Evolutionary conservation across 1,284 basidiomycete genomes (phyloP), one percentile per base, ranked within the genome.

Genomic region (Irpex lacteus): DNA sequence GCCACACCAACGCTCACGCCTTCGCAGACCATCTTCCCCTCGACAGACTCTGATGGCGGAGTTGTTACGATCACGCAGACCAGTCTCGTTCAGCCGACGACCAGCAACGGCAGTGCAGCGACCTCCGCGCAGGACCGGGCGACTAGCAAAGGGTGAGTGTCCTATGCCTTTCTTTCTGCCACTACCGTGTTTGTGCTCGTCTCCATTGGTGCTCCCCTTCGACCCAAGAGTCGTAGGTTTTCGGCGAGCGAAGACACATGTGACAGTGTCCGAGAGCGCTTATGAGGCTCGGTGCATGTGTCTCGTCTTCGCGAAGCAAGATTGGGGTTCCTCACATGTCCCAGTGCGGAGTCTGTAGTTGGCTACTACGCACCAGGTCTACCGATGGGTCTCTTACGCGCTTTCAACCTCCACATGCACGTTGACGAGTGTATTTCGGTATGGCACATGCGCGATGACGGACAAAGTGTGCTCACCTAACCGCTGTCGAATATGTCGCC

Each of bases 31-130:
- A 15, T 37, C 34, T 58, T 36, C 34, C 56, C 9, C 11, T 36
- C 56, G 11, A 58, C 56, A 11, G 18, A 36, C 15, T 40, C 56
- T 9, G 56, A 60, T 49, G 55, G 59, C 60, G 32, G 58, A 38
- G 21, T 47, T 47, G 37, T 60, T 52, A 63, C 58, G 38, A n/a
- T 68, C 49, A 63, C 68, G 47, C 49, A 32, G 4, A 59, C 38
- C 9, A 36, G 50, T 36, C 32, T 34, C 47, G 21, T 32, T 21
- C n/a, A 49, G 13, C 21, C 49, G 3, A 4, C 50, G 59, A 32
- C 58, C 38, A 64, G 53, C 15, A 37, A 44, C 55, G 47, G 60
- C 37, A 37, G 65, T 7, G 34, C 56, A 4, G 32, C 34, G 9
- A 32, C 56, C 13, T 9, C 52, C n/a, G 40, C 47, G 5, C 32